Percentiles rank a stretch among this genome's conserved stretches.
phyloP scores from a whole-genome alignment of 208 protist genomes.

The Leishmania guyanensis region DNA sequence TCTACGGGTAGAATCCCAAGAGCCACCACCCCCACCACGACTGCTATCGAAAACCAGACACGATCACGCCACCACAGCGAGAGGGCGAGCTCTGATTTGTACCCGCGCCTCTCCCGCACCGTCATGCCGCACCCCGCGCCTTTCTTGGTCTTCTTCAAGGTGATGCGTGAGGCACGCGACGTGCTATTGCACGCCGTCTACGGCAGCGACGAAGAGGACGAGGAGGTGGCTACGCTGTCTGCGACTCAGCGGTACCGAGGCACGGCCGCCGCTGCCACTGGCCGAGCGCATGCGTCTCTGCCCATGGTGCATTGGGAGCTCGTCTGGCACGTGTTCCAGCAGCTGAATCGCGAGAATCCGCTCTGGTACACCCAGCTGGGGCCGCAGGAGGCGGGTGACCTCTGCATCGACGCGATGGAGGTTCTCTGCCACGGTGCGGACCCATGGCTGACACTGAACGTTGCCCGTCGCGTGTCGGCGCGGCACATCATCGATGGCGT shows the following conservation, averaged over 20 bases:
- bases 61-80: neutral
- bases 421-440: slow-evolving; percentile 75
- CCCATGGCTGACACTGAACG: slow-evolving; percentile 82
- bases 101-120: slow-evolving; percentile 19
- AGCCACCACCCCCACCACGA: neutral
- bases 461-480: slow-evolving; percentile 57
- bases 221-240: neutral
- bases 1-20: neutral
- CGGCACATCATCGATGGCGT: slow-evolving; percentile 82
- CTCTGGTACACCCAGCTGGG: slow-evolving; percentile 53
- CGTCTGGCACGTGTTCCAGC: slow-evolving; percentile 77
- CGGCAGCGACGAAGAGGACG: neutral
- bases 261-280: neutral
- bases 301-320: slow-evolving; percentile 88
- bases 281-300: slow-evolving; percentile 24
- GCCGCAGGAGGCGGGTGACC: slow-evolving; percentile 61
- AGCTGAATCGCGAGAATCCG: slow-evolving; percentile 73
- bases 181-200: slow-evolving; percentile 39
- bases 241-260: neutral
- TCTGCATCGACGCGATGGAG: slow-evolving; percentile 64
- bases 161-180: slow-evolving; percentile 71
- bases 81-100: slow-evolving; percentile 2
- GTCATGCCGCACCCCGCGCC: slow-evolving; percentile 61
- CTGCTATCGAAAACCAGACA: neutral
- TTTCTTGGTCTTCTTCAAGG: slow-evolving; percentile 81